Evolutionary conservation across 495 filamentous ascomycete species (phyloP).

Genomic region (Podospora anserina): DNA sequence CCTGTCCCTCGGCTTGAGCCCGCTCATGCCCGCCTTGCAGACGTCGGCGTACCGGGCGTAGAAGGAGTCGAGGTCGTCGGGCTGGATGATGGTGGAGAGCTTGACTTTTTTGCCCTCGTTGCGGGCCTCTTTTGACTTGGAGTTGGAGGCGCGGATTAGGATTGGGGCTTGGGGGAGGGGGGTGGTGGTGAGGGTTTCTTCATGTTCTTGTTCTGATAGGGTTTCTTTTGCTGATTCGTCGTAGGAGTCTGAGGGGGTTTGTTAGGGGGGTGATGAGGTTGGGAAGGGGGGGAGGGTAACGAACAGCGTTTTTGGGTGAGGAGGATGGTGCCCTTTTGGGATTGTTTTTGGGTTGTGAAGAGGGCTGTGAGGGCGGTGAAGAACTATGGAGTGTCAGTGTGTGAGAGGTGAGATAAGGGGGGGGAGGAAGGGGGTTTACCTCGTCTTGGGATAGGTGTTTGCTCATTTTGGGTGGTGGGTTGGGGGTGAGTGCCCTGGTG

Average conservation of each 20-base stretch:
- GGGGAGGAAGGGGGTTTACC: conserved; percentile 42
- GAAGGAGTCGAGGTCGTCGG: conserved; percentile 72
- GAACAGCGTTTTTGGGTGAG: conserved; percentile 81
- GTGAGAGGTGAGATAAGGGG: conserved; percentile 18
- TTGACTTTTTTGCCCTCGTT: conserved; percentile 61
- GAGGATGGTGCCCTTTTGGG: conserved; percentile 72
- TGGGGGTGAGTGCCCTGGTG: not conserved
- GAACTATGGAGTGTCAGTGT: conserved; percentile 58
- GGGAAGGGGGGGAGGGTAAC: conserved; percentile 22
- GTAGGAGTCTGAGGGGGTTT: conserved; percentile 8
- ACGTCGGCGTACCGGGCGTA: conserved; percentile 86
- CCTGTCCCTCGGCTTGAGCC: conserved; percentile 88
- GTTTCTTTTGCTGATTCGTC: conserved; percentile 13
- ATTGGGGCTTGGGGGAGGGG: conserved; percentile 59
- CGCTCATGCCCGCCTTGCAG: conserved; percentile 79
- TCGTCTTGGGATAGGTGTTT: conserved; percentile 68
- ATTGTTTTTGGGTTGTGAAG: conserved; percentile 63
- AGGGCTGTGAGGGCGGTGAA: conserved; percentile 74
- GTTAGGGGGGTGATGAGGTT: conserved; percentile 21
- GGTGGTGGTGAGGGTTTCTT: conserved; percentile 25
- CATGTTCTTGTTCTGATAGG: conserved; percentile 10
- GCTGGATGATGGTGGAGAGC: conserved; percentile 76
- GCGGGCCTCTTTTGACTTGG: conserved; percentile 53
- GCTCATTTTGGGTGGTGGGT: conserved; percentile 18
- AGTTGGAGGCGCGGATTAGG: conserved; percentile 81